phyloP scores from a whole-genome alignment of 2,329 filamentous ascomycete genomes.

The Cercospora sp. region DNA sequence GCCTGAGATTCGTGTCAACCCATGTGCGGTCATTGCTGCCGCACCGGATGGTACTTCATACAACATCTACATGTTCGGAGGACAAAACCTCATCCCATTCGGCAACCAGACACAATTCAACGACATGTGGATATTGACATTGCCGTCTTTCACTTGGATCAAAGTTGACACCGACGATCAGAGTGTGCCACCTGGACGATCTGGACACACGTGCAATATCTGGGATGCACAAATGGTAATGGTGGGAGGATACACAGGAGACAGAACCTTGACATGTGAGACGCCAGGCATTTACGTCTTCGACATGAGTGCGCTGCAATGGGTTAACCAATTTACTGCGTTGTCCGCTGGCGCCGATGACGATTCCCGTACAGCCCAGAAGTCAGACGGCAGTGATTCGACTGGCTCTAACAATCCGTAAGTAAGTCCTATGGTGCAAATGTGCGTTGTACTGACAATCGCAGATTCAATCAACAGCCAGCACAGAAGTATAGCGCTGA shows the following conservation, averaged over 20 bases:
- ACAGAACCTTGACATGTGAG: constrained; percentile 60
- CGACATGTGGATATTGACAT: constrained; percentile 76
- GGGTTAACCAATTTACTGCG: constrained; percentile 71
- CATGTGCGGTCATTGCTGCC: constrained; percentile 70
- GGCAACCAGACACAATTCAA: constrained; percentile 62
- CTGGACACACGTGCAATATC: constrained; percentile 73
- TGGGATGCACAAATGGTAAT: constrained; percentile 81
- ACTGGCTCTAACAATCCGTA: constrained; percentile 24
- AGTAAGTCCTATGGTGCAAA: background rate
- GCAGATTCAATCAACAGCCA: constrained; percentile 53
- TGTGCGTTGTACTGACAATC: background rate
- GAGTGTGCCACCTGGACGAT: constrained; percentile 57
- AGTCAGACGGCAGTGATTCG: constrained; percentile 13
- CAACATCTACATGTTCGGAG: constrained; percentile 76
- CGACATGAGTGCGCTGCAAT: constrained; percentile 68
- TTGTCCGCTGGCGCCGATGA: constrained; percentile 51
- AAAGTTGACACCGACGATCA: constrained; percentile 57
- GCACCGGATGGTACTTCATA: constrained; percentile 66
- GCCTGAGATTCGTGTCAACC: constrained; percentile 63
- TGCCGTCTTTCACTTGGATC: constrained; percentile 81
- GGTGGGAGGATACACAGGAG: constrained; percentile 68
- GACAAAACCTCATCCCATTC: constrained; percentile 68
- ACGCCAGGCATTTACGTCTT: constrained; percentile 72
- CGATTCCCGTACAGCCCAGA: constrained; percentile 16
- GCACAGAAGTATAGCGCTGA: constrained; percentile 48